Conservation (phyloP, 2,329 filamentous ascomycete species). For the Pseudogymnoascus sp. region DNA sequence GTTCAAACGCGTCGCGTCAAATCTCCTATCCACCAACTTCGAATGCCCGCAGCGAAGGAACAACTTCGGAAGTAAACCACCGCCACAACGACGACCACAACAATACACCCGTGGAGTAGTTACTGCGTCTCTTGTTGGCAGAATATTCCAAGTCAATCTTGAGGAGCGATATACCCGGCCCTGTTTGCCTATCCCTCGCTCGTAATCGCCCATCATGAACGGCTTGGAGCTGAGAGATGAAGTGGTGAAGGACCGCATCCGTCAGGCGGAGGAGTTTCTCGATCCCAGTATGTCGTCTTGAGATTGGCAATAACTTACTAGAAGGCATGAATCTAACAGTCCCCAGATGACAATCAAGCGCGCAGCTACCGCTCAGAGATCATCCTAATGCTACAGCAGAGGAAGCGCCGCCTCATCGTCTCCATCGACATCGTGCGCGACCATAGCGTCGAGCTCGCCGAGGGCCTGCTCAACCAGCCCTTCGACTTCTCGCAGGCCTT, state of each 20-base stretch:
- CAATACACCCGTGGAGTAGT: neutral
- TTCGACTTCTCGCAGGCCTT: constrained; percentile 88
- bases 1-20: constrained; percentile 1
- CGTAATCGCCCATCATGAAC: constrained; percentile 43
- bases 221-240: constrained; percentile 72
- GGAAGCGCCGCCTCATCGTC: constrained; percentile 56
- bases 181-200: neutral
- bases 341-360: constrained; percentile 42
- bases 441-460: constrained; percentile 74
- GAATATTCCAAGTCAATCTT: neutral
- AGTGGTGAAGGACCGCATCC: constrained; percentile 72
- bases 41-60: neutral
- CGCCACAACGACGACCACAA: neutral
- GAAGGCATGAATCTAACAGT: constrained; percentile 22
- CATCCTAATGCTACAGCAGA: constrained; percentile 63
- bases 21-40: constrained; percentile 2
- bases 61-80: neutral
- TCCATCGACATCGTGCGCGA: constrained; percentile 86
- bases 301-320: neutral
- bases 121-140: neutral
- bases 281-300: constrained; percentile 64
- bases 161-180: neutral
- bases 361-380: constrained; percentile 85
- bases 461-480: constrained; percentile 68
- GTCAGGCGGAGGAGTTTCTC: constrained; percentile 83